Conservation (phyloP, 768 basidiomycete genomes). For the Suillus placidus region DNA sequence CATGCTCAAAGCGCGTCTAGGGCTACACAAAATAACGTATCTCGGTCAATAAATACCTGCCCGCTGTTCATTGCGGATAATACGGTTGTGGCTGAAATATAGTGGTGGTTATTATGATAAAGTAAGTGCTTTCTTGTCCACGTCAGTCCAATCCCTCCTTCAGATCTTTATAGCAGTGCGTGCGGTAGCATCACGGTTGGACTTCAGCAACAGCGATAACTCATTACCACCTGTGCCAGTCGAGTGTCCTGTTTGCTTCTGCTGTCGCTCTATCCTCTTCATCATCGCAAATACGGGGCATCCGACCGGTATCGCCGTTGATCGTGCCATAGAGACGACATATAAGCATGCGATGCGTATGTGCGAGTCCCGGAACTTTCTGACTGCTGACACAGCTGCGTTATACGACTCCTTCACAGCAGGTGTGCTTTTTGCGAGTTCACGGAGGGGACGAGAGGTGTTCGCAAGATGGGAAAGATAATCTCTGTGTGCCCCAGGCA, state of each 20-base stretch:
- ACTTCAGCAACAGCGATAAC: slow-evolving; percentile 80
- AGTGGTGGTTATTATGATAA: slow-evolving; percentile 17
- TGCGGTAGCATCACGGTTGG: slow-evolving; percentile 84
- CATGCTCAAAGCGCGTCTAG: slow-evolving; percentile 17
- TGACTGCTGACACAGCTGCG: slow-evolving; percentile 73
- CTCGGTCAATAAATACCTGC: slow-evolving; percentile 29
- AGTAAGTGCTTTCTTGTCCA: neutral
- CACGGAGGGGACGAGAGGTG: slow-evolving; percentile 62
- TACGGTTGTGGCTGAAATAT: slow-evolving; percentile 6
- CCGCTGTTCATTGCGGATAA: slow-evolving; percentile 10
- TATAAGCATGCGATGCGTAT: slow-evolving; percentile 90
- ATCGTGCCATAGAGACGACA: slow-evolving; percentile 81
- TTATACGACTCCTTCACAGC: slow-evolving; percentile 78
- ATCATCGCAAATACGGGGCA: slow-evolving; percentile 62
- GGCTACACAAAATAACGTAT: slow-evolving; percentile 28
- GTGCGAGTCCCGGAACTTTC: slow-evolving; percentile 82
- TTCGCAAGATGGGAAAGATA: slow-evolving; percentile 73
- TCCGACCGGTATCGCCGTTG: slow-evolving; percentile 48
- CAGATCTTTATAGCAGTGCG: slow-evolving; percentile 56
- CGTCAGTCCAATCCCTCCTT: slow-evolving; percentile 13
- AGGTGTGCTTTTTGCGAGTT: slow-evolving; percentile 58
- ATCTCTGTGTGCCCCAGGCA: slow-evolving; percentile 89
- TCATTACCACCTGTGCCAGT: slow-evolving; percentile 92
- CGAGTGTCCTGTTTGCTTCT: slow-evolving; percentile 51
- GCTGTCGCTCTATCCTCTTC: slow-evolving; percentile 45